Evolutionary conservation across 495 filamentous ascomycete species (phyloP).

Genomic region (Entonaema liquescens): DNA sequence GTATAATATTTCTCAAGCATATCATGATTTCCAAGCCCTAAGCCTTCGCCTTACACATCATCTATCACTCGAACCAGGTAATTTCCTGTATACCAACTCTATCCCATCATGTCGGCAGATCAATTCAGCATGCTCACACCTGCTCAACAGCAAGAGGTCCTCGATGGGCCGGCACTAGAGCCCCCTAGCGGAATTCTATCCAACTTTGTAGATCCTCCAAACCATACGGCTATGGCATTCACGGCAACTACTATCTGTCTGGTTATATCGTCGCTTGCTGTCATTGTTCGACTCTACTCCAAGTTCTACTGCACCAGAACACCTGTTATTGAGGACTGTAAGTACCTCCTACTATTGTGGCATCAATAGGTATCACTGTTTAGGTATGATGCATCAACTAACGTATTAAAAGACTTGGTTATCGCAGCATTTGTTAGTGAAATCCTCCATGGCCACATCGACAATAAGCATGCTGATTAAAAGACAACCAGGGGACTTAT

Average conservation of each 20-base stretch:
- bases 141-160: background rate
- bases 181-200: conserved; percentile 28
- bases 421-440: conserved; percentile 15
- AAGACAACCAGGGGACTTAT: background rate
- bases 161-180: conserved; percentile 19
- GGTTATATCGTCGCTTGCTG: background rate
- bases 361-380: background rate
- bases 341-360: background rate
- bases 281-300: conserved; percentile 13
- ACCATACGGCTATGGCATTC: conserved; percentile 24
- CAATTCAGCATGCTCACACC: background rate
- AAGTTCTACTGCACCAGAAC: conserved; percentile 6
- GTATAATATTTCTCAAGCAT: background rate
- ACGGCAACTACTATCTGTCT: conserved; percentile 16
- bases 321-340: conserved; percentile 18
- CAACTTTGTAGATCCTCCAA: conserved; percentile 33
- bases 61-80: background rate
- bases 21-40: background rate
- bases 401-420: conserved; percentile 1
- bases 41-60: background rate
- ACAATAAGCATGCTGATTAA: background rate
- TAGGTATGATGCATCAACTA: background rate
- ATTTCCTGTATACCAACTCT: background rate
- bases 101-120: background rate
- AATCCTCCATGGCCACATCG: background rate